Evolutionary conservation across 1,139 yeast species (phyloP).

Genomic region (Sugiyamaella sp.): DNA sequence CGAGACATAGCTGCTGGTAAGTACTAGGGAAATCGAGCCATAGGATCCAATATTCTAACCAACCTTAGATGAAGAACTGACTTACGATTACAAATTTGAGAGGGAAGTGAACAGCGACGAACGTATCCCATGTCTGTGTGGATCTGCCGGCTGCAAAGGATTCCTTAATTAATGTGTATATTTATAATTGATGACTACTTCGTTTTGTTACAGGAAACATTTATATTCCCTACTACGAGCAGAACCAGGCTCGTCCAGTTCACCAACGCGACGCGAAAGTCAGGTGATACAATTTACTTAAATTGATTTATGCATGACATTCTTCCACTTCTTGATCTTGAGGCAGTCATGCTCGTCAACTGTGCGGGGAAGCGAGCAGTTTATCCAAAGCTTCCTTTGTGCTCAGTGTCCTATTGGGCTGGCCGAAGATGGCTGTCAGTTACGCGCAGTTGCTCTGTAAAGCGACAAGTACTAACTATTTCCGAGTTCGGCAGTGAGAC

Average conservation of each 20-base stretch:
- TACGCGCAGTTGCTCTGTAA: neutral
- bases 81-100: conserved; percentile 94
- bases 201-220: no score
- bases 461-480: neutral
- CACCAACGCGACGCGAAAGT: neutral
- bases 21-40: no score
- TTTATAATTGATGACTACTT: conserved; percentile 7
- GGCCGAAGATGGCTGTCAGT: neutral
- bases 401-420: neutral
- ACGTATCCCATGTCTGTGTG: conserved; percentile 89
- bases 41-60: no score
- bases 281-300: neutral
- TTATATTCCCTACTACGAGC: no score
- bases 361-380: neutral
- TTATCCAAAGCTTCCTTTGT: neutral
- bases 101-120: conserved; percentile 89
- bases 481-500: conserved; percentile 6
- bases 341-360: neutral
- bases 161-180: conserved; percentile 61
- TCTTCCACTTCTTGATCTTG: no score
- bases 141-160: conserved; percentile 93
- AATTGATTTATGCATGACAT: neutral
- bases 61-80: conserved; percentile 66
- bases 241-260: no score
- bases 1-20: conserved; percentile 78